Percentiles rank a stretch among this genome's conserved stretches.
Evolutionary conservation across 2,329 filamentous ascomycete species (phyloP).

Genomic region (Dothistroma septosporum): DNA sequence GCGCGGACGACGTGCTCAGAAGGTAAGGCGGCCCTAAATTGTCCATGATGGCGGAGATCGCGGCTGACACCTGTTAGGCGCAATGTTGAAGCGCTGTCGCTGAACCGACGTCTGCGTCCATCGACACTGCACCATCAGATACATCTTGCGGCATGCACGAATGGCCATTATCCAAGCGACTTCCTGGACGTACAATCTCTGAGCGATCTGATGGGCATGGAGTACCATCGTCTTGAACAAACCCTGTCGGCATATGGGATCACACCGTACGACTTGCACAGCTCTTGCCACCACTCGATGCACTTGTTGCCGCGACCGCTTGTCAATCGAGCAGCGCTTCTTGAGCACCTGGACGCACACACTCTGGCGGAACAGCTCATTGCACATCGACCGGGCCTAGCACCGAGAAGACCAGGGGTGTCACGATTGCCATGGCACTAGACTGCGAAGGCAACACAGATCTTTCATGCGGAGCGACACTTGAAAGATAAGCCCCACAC

Average conservation of each 20-base stretch:
- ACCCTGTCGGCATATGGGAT: conserved; percentile 31
- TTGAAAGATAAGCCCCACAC: background rate
- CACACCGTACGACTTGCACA: conserved; percentile 11
- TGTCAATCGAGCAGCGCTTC: conserved; percentile 1
- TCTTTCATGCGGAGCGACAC: background rate
- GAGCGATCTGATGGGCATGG: conserved; percentile 27
- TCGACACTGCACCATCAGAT: conserved; percentile 27
- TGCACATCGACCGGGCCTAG: background rate
- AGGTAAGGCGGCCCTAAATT: background rate
- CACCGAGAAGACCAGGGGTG: too few species aligned
- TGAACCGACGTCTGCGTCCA: conserved; percentile 29
- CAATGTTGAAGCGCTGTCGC: conserved; percentile 24
- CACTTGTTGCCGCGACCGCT: background rate
- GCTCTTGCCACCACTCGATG: conserved; percentile 3
- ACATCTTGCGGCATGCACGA: conserved; percentile 33
- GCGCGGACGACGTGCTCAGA: background rate
- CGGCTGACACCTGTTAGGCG: conserved; percentile 11
- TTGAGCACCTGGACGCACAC: conserved; percentile 2
- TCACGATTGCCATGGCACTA: background rate
- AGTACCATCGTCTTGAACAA: conserved; percentile 28
- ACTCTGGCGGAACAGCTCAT: conserved; percentile 6
- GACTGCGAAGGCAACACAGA: background rate
- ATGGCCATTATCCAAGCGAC: conserved; percentile 32
- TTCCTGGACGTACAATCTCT: conserved; percentile 28
- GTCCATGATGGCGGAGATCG: background rate